phyloP scores from a whole-genome alignment of 148 eudicot species.

The Arctostaphylos glauca region DNA sequence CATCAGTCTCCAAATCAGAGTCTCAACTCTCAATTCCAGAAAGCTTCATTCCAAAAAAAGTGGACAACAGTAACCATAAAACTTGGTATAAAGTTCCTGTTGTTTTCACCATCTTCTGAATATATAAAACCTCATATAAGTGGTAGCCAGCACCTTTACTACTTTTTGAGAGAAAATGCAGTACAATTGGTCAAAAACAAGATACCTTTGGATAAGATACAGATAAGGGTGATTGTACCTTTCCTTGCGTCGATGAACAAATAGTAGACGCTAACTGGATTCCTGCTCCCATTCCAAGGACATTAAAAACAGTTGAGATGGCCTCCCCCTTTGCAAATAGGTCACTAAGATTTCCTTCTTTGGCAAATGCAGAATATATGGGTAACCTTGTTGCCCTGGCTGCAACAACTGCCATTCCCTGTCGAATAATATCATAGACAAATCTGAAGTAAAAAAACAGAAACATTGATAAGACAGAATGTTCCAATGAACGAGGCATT shows the following conservation, averaged over 20 bases:
- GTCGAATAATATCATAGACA: constrained; percentile 19
- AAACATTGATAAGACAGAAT: not conserved
- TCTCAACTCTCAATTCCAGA: not conserved
- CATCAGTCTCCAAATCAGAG: not conserved
- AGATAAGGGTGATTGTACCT: constrained; percentile 42
- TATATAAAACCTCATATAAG: not conserved
- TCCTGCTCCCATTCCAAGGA: constrained; percentile 86
- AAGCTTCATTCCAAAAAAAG: constrained; percentile 10
- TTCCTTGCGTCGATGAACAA: constrained; percentile 92
- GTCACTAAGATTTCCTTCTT: constrained; percentile 98
- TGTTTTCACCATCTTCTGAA: not conserved
- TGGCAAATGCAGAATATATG: constrained; percentile 95
- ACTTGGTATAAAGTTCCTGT: not conserved
- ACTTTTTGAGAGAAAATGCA: not conserved
- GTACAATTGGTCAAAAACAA: not conserved
- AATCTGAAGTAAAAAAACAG: not conserved
- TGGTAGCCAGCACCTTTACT: not conserved
- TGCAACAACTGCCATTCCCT: constrained; percentile 99
- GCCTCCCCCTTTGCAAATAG: constrained; percentile 99
- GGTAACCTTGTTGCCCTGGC: constrained; percentile 99
- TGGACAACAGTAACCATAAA: not conserved
- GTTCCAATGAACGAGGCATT: not conserved
- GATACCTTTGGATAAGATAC: not conserved
- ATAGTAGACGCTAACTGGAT: constrained; percentile 86
- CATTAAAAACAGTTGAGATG: constrained; percentile 87